These are phyloP conservation scores for Verbascum thapsus DNA, from an alignment of 257 asterid genomes.

Conservation along the genomic window DNA sequence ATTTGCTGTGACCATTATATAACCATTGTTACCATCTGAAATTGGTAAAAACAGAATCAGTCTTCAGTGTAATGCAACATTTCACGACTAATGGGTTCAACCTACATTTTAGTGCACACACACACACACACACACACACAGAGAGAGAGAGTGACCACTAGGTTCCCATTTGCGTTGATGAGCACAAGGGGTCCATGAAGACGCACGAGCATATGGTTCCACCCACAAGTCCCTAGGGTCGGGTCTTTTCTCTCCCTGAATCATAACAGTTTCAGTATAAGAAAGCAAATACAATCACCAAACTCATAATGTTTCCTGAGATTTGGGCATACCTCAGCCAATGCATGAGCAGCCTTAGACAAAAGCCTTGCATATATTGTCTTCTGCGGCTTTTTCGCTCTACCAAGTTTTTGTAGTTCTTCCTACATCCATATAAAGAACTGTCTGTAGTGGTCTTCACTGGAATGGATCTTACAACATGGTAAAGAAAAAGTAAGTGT, in stretches of 20 bases:
- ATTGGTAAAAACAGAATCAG: conserved; percentile 29
- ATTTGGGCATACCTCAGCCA: conserved; percentile 73
- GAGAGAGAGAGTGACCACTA: conserved; percentile 57
- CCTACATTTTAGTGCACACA: conserved; percentile 24
- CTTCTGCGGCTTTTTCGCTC: conserved; percentile 77
- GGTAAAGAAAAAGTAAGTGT: not conserved
- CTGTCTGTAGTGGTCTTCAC: conserved; percentile 11
- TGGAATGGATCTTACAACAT: conserved; percentile 9
- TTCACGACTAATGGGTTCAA: not conserved
- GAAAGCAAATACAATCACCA: conserved; percentile 13
- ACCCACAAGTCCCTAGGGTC: conserved; percentile 94
- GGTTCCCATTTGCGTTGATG: conserved; percentile 65
- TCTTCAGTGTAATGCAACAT: conserved; percentile 2
- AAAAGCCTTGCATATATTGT: conserved; percentile 78
- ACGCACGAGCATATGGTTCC: conserved; percentile 76
- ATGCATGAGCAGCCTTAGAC: conserved; percentile 91
- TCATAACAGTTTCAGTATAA: conserved; percentile 20
- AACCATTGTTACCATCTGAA: conserved; percentile 81
- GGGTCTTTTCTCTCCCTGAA: conserved; percentile 74
- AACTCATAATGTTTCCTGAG: conserved; percentile 9
- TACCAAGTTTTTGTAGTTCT: conserved; percentile 67
- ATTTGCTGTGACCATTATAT: conserved; percentile 88
- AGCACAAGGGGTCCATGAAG: conserved; percentile 94
- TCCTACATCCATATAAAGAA: conserved; percentile 55
- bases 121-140: not conserved